Conservation (phyloP, 306 rosid genomes). For the Medicago lupulina region DNA sequence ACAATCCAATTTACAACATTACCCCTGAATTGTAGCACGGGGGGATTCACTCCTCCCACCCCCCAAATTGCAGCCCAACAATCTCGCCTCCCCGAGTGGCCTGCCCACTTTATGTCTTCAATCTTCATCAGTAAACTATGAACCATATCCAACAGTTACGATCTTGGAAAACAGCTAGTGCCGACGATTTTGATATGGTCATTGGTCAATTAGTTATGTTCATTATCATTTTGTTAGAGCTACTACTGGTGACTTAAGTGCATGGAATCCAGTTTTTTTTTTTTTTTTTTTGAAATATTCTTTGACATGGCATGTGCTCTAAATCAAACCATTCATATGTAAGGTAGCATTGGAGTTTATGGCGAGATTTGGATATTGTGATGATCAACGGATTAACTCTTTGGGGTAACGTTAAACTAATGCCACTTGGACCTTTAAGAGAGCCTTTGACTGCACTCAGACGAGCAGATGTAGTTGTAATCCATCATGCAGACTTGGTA, state of each 20-base stretch:
- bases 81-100: too few species aligned
- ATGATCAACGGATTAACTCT: conserved; percentile 85
- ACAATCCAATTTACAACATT: too few species aligned
- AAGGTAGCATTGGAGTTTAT: conserved; percentile 89
- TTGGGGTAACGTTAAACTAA: conserved; percentile 71
- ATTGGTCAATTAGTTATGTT: conserved; percentile 29
- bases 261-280: not conserved
- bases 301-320: conserved; percentile 21
- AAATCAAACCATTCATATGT: conserved; percentile 42
- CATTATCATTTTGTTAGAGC: conserved; percentile 25
- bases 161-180: conserved; percentile 12
- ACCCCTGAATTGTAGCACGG: too few species aligned
- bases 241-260: not conserved
- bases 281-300: not conserved
- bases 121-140: too few species aligned
- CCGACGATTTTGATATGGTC: conserved; percentile 1
- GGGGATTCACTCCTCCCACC: too few species aligned
- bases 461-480: conserved; percentile 73
- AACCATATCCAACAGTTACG: not conserved
- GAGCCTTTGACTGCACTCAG: conserved; percentile 75
- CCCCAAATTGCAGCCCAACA: too few species aligned
- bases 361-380: conserved; percentile 81
- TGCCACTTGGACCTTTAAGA: conserved; percentile 93
- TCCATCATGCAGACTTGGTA: conserved; percentile 91
- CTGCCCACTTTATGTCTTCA: too few species aligned